Evolutionary conservation across 768 basidiomycete genomes (phyloP), one percentile per base, ranked within the genome.

Genomic region (Suillus clintonianus): DNA sequence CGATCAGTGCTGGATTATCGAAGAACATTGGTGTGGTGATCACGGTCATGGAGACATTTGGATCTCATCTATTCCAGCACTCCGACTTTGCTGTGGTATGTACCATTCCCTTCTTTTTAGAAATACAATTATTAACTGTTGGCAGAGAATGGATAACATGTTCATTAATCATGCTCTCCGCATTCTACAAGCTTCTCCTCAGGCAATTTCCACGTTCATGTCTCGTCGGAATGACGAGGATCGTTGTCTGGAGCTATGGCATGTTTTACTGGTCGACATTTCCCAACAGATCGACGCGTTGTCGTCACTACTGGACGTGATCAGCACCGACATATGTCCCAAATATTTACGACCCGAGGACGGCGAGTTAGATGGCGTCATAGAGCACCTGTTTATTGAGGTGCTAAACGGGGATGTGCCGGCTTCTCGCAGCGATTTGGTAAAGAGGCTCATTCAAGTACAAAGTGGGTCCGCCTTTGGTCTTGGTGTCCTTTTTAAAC

Each of bases 1-100:
- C 17, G 56, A 19, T 17, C 17, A 41, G 24, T 27, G 56, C 68
- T 34, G 64, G 47, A 5, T 22, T 67, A 10, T 62, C 74, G 15
- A 63, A 47, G 15, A 63, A 62, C 19, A 63, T 75, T 1, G 57
- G 53, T 19, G 67, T 71, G 32, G 71, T 87, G 34, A 76, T 82
- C 15, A 76, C 75, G 43, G 73, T 89, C 39, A 67, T 91, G 47
- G 77, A 81, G 11, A 76, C 80, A 6, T 90, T 91, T 64, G 83
- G 83, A 2, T 72, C 79, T 8, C 74, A 77, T 0, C 68, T 91
- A 15, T 88, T 89, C 62, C 64, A 74, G 2, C 80, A 87, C 45
- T 66, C 42, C 5, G 65, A 70, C 7, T 78, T 87, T 51, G 70
- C 83, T 6, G 66, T 78, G 71, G 88, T 89, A 67, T 48, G 80